A percentile compares a stretch with the other conserved stretches of the same genome.
Evolutionary conservation across 306 rosid species (phyloP).

Genomic region (Dryas octopetala): DNA sequence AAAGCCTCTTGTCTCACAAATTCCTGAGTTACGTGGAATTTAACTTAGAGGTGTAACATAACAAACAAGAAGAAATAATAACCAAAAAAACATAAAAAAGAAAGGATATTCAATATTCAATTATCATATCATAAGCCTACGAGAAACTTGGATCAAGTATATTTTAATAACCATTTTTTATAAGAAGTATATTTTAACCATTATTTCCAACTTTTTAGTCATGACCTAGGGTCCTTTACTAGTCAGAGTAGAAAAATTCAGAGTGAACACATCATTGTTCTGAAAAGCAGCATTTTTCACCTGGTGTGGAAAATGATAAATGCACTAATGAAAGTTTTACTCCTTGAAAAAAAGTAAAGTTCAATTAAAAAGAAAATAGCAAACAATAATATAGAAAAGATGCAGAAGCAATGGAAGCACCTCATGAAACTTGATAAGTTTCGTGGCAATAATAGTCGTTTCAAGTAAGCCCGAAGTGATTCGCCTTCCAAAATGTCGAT

Average conservation of each 20-base stretch:
- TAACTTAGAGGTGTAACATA: background rate
- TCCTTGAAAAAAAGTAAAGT: background rate
- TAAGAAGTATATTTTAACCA: background rate
- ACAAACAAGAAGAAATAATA: background rate
- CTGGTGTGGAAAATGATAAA: background rate
- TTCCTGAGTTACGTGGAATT: slow-evolving; percentile 52
- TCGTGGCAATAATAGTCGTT: slow-evolving; percentile 74
- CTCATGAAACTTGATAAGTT: slow-evolving; percentile 79
- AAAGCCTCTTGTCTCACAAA: slow-evolving; percentile 92
- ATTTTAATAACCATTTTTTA: background rate
- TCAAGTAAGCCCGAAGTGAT: slow-evolving; percentile 91
- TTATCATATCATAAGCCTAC: background rate
- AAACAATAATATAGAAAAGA: slow-evolving; percentile 12
- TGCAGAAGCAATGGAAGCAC: slow-evolving; percentile 44
- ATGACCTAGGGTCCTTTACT: background rate
- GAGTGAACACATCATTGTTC: background rate
- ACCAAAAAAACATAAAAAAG: background rate
- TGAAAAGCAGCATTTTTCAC: background rate
- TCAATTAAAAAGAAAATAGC: background rate
- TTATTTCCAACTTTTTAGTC: slow-evolving; percentile 2
- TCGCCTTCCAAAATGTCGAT: slow-evolving; percentile 87
- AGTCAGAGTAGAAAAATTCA: background rate
- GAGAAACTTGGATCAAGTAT: background rate
- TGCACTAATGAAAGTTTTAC: background rate
- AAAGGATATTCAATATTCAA: background rate